Evolutionary conservation across 176 grass and related monocot genomes (phyloP).

Genomic region (Pontederia paniculata): DNA sequence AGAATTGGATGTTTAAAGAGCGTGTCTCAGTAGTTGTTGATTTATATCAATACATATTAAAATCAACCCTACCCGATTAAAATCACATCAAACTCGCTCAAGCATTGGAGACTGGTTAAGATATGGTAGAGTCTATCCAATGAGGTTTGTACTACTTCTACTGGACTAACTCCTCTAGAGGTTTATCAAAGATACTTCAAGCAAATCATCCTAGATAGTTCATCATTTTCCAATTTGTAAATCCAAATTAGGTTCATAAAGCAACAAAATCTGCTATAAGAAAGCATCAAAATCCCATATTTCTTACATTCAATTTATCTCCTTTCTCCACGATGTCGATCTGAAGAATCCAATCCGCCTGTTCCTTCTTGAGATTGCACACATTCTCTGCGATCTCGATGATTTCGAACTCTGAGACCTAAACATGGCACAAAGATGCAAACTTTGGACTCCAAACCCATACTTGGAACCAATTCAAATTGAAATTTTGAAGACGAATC

Average conservation of each 20-base stretch:
- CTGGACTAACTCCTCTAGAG: no score
- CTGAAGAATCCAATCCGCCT: constrained; percentile 87
- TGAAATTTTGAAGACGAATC: background rate
- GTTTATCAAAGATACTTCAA: no score
- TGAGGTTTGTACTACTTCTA: no score
- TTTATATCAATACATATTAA: no score
- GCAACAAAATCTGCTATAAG: background rate
- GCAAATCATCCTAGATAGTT: background rate
- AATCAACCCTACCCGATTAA: no score
- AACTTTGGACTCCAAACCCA: background rate
- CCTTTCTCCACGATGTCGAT: constrained; percentile 93
- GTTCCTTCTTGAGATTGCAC: constrained; percentile 97
- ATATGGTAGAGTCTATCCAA: no score
- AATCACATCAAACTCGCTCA: no score
- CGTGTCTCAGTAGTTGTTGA: no score
- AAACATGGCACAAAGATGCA: constrained; percentile 7
- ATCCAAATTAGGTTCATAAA: background rate
- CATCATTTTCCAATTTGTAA: background rate
- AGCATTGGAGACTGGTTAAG: no score
- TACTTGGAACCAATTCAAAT: background rate
- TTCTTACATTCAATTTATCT: constrained; percentile 61
- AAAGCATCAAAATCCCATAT: background rate
- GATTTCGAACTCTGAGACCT: constrained; percentile 92
- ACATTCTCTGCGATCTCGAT: constrained; percentile 96
- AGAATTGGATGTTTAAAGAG: no score